Evolutionary conservation across 78 protist genomes (phyloP), one percentile per base, ranked within the genome.

Genomic region (Dictyostelium intermedium): DNA sequence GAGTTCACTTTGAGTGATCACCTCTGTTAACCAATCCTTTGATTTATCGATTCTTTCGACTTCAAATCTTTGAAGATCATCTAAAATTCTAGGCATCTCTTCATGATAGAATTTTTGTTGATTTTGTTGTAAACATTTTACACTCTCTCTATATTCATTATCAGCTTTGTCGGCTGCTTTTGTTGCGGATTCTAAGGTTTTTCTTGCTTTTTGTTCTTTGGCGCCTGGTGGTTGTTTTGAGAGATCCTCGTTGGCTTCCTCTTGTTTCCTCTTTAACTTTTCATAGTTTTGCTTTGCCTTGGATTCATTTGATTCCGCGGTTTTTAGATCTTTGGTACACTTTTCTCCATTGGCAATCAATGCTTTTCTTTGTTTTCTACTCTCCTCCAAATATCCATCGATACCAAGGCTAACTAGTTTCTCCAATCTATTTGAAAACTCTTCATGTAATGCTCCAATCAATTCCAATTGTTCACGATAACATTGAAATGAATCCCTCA

Each of bases 141-240:
- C 94, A 23, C 79, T 34, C 9, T 89, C 94, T 50, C 41, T 79
- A 47, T 89, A 89, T 69, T 89, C 94, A 45, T 70, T 80, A 20
- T 89, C 94, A 20, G 76, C 94, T n/a, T 80, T 78, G 23, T 89
- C 94, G 5, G 94, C 94, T 9, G 94, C 61, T 37, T 89, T 89
- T 0, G 94, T 80, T 7, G 94, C 94, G 9, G 94, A 70, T 41
- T 89, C 94, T 10, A 89, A 13, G 45, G 82, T 89, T 61, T 89
- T 89, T 80, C 94, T 89, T 32, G 94, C 87, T 13, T 80, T 89
- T 50, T 80, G 87, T 50, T 89, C 94, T 50, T 89, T 89, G 16
- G 85, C 82, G 11, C 94, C 94, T 23, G 94, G 87, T 47, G 94
- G 94, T 69, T 89, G 94, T 69, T 89, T 89, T 27, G 83, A 23